phyloP scores from a whole-genome alignment of 306 rosid genomes.

The Mucuna pruriens region DNA sequence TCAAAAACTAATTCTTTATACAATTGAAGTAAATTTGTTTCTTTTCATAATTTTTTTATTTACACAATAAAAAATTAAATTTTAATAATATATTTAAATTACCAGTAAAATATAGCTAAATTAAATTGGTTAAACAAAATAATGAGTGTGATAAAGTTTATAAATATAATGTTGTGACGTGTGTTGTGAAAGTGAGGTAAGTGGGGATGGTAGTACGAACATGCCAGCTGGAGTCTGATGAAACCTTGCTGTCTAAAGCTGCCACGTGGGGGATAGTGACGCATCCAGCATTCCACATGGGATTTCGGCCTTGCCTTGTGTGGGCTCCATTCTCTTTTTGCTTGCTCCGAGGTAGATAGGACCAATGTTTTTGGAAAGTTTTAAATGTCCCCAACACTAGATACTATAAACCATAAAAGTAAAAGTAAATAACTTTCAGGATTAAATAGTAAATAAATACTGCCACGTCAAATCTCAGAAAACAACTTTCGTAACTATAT shows the following conservation, averaged over 20 bases:
- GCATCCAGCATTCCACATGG: constrained; percentile 44
- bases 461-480: neutral
- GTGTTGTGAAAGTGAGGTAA: neutral
- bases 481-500: neutral
- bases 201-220: neutral
- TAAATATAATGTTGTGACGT: no score
- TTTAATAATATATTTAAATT: no score
- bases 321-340: constrained; percentile 22
- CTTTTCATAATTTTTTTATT: no score
- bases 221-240: constrained; percentile 46
- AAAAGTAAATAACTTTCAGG: no score
- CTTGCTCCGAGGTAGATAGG: constrained; percentile 35
- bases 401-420: no score
- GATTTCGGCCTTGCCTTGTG: neutral
- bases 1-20: no score
- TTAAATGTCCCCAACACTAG: neutral
- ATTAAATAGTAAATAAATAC: neutral
- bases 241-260: constrained; percentile 45
- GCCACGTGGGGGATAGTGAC: constrained; percentile 50
- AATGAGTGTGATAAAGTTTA: no score
- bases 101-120: no score
- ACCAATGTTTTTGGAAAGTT: neutral
- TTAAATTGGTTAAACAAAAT: no score
- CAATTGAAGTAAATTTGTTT: no score
- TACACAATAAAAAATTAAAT: no score